phyloP scores from a whole-genome alignment of 1,284 basidiomycete species.

The Fistulinella cinereoalba region DNA sequence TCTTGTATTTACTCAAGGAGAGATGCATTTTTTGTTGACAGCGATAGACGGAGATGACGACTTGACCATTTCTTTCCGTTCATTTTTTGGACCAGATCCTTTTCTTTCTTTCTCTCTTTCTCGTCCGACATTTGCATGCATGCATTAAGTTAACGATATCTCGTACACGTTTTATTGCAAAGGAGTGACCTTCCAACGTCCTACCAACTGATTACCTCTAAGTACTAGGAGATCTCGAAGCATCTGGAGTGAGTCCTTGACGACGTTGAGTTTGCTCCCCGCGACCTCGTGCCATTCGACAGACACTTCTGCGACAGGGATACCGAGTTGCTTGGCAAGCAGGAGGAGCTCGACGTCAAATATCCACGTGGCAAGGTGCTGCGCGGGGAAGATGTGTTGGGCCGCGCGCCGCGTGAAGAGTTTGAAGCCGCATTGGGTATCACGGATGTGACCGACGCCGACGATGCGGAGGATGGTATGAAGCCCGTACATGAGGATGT shows the following conservation, averaged over 20 bases:
- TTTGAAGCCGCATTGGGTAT: slow-evolving; percentile 98
- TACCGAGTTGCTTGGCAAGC: slow-evolving; percentile 71
- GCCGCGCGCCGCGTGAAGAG: slow-evolving; percentile 83
- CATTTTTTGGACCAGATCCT: slow-evolving; percentile 3
- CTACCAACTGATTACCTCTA: slow-evolving; percentile 77
- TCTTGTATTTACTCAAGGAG: slow-evolving; percentile 30
- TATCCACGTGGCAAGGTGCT: slow-evolving; percentile 88
- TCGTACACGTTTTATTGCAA: slow-evolving; percentile 23
- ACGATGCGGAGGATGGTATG: slow-evolving; percentile 82
- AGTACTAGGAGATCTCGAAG: slow-evolving; percentile 82
- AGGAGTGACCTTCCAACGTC: slow-evolving; percentile 53
- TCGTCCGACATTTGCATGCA: slow-evolving; percentile 10
- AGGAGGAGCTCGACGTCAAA: slow-evolving; percentile 94
- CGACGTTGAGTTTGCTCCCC: slow-evolving; percentile 87
- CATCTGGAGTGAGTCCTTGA: slow-evolving; percentile 86
- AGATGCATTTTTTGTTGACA: slow-evolving; percentile 18
- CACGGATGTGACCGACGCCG: slow-evolving; percentile 83
- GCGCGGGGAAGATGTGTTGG: slow-evolving; percentile 75
- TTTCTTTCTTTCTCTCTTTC: slow-evolving; percentile 2
- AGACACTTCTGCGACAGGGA: slow-evolving; percentile 82
- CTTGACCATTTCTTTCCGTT: slow-evolving; percentile 3
- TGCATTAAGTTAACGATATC: slow-evolving; percentile 33
- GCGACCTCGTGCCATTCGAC: slow-evolving; percentile 91
- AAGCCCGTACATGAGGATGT: slow-evolving; percentile 89
- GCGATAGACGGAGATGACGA: slow-evolving; percentile 22